These are phyloP conservation scores for Podospora fimiseda DNA, from an alignment of 495 filamentous ascomycete species.

Conservation along the genomic window DNA sequence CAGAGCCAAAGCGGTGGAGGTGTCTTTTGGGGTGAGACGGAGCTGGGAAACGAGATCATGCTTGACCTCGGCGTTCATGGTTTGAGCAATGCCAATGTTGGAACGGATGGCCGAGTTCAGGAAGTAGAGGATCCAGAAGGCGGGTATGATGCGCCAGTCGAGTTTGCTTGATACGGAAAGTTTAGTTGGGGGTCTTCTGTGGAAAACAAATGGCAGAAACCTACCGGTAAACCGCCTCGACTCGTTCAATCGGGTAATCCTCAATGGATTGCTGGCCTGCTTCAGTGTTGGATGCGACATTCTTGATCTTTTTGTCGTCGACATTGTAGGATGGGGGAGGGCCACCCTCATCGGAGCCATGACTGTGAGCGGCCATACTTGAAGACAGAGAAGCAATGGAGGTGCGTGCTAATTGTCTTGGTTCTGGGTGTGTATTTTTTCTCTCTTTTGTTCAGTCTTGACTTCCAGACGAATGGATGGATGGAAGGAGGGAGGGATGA, in stretches of 20 bases:
- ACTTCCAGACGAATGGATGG: too few relatives aligned
- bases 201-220: constrained; percentile 8
- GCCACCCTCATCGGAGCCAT: background rate
- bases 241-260: constrained; percentile 46
- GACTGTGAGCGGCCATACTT: constrained; percentile 38
- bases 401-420: constrained; percentile 38
- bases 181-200: background rate
- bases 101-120: constrained; percentile 85
- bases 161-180: constrained; percentile 51
- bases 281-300: background rate
- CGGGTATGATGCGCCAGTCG: constrained; percentile 78
- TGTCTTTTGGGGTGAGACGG: constrained; percentile 60
- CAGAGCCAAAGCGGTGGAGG: constrained; percentile 74
- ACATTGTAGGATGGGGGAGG: constrained; percentile 8
- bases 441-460: constrained; percentile 1
- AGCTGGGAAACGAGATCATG: constrained; percentile 67
- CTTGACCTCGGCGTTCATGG: constrained; percentile 65
- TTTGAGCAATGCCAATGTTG: constrained; percentile 85
- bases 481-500: background rate
- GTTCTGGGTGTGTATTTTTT: constrained; percentile 7
- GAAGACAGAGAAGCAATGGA: constrained; percentile 46
- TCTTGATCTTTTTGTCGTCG: constrained; percentile 17
- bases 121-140: constrained; percentile 92
- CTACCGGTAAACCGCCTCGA: constrained; percentile 60
- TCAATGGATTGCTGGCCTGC: constrained; percentile 7